Conservation (phyloP, 352 stramenopile species). For the Aphanomyces invadans region DNA sequence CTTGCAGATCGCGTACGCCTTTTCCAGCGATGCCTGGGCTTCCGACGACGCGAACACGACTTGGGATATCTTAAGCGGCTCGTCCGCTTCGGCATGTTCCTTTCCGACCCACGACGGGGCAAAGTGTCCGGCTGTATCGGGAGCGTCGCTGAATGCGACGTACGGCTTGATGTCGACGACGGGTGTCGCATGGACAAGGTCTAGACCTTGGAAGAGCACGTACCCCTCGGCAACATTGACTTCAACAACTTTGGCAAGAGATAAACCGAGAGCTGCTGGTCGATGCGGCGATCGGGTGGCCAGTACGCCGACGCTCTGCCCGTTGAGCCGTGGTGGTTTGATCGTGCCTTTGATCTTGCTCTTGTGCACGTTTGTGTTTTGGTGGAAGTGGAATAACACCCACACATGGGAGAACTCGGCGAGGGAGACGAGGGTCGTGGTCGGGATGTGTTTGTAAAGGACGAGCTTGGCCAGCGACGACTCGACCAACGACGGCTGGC, state of each 20-base stretch:
- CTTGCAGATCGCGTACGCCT: constrained; percentile 2
- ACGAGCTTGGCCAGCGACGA: constrained; percentile 56
- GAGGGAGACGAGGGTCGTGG: constrained; percentile 64
- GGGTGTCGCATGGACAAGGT: constrained; percentile 94
- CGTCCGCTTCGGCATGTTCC: constrained; percentile 20
- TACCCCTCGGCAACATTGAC: constrained; percentile 65
- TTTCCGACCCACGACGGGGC: constrained; percentile 13
- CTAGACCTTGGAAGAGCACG: constrained; percentile 51
- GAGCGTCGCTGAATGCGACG: constrained; percentile 41
- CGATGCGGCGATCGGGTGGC: constrained; percentile 95
- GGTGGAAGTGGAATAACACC: constrained; percentile 89
- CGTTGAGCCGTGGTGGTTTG: constrained; percentile 28
- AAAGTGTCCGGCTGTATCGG: not conserved
- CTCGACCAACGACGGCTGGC: constrained; percentile 68
- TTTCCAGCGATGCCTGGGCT: not conserved
- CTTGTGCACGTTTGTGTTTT: constrained; percentile 87
- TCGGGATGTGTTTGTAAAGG: constrained; percentile 67
- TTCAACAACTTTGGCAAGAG: constrained; percentile 73
- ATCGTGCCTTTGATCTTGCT: constrained; percentile 36
- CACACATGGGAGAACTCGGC: constrained; percentile 85
- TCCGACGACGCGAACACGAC: not conserved
- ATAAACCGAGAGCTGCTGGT: constrained; percentile 92
- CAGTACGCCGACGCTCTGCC: constrained; percentile 84
- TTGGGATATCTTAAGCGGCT: constrained; percentile 13
- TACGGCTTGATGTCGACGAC: constrained; percentile 99